Evolutionary conservation across 768 basidiomycete genomes (phyloP), one percentile per base, ranked within the genome.

Genomic region (Cyclocybe cylindracea): DNA sequence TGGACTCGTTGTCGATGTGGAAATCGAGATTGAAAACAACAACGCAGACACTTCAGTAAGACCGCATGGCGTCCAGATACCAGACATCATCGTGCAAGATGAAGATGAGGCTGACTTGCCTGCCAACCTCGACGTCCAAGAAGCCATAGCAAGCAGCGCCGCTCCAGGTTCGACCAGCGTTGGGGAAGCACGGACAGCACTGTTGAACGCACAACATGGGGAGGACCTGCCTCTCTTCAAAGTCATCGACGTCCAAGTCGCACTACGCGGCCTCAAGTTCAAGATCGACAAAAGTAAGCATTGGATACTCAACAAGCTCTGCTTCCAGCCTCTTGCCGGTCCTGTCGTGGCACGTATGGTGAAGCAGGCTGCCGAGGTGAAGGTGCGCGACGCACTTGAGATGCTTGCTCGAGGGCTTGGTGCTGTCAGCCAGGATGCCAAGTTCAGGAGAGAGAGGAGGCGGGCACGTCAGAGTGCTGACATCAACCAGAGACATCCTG

Each of bases 281-380:
- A 53, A 53, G 40, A 61, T 77, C 38, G 61, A 66, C 31, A 48
- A 69, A 47, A 73, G 71, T 54, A 62, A 66, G 44, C 73, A 76
- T 44, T 75, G 71, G 71, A 65, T 75, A 35, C 45, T 75, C 16
- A 75, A 74, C 55, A 75, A 69, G 19, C 40, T 68, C 7, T 40
- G 72, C 5, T 52, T 74, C 14, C 68, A 74, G 48, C 72, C 69
- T 0, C 62, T 75, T 14, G 67, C 69, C 0, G 68, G 67, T 5
- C 68, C 73, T 0, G 36, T 66, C 1, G 64, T 74, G 8, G 57
- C 62, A 3, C 51, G 60, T 8, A 42, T 71, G 34, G 54, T 69
- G 39, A 58, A 64, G 48, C 48, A 46, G 5, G 53, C 60, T 5
- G 14, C 73, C 36, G 67, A 72, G 44, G 63, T 65, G 41, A 65